A percentile compares a stretch with the other conserved stretches of the same genome.
phyloP scores from a whole-genome alignment of 2,329 filamentous ascomycete species.

The Aureobasidium sp. region DNA sequence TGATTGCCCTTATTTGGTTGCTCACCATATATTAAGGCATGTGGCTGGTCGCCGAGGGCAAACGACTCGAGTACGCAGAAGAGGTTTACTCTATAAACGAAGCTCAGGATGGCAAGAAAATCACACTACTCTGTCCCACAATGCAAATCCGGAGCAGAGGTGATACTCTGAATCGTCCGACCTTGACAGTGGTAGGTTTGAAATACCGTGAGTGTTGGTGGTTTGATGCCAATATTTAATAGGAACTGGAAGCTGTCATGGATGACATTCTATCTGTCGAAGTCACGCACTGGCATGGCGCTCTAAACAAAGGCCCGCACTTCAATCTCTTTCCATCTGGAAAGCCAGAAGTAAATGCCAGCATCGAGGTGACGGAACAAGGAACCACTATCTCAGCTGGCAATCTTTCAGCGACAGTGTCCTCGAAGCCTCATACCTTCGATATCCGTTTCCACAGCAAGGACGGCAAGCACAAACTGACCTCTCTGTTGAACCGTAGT shows the following conservation, averaged over 20 bases:
- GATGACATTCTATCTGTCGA: constrained; percentile 56
- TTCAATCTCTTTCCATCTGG: constrained; percentile 53
- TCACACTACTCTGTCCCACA: constrained; percentile 53
- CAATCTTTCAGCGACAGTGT: constrained; percentile 46
- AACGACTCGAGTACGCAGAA: constrained; percentile 59
- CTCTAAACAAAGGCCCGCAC: constrained; percentile 46
- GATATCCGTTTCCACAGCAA: constrained; percentile 50
- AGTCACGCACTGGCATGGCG: constrained; percentile 52
- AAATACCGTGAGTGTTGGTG: constrained; percentile 20
- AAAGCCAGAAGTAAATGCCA: constrained; percentile 35
- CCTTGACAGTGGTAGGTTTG: constrained; percentile 42
- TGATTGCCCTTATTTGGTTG: neutral
- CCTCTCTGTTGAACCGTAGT: constrained; percentile 49
- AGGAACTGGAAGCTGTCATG: constrained; percentile 49
- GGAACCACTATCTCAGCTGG: constrained; percentile 48
- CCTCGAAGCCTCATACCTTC: constrained; percentile 44
- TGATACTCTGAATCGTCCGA: constrained; percentile 51
- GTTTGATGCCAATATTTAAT: neutral
- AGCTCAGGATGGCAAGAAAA: constrained; percentile 39
- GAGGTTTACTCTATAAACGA: constrained; percentile 51
- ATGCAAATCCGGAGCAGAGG: constrained; percentile 48
- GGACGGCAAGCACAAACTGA: constrained; percentile 46
- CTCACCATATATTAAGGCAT: constrained; percentile 37
- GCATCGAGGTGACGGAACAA: constrained; percentile 36
- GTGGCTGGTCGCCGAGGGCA: constrained; percentile 58